Conservation (phyloP, 805 yeast genomes). For the Kockiozyma suomiensis region DNA sequence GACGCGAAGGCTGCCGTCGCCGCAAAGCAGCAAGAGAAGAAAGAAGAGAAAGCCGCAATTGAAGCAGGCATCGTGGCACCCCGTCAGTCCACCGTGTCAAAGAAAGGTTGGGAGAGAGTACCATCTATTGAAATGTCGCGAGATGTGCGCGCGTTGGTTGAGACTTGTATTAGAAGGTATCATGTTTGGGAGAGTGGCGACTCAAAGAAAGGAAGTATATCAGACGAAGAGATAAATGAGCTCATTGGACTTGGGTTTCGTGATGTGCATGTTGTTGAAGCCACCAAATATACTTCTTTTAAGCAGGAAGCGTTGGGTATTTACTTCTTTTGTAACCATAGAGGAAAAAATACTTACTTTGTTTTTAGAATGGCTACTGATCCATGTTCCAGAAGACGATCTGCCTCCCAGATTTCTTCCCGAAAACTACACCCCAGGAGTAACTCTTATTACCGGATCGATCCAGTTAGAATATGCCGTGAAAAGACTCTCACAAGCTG, state of each 20-base stretch:
- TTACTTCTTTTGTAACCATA: not conserved
- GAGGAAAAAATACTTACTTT: not conserved
- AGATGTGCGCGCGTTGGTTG: conserved; percentile 63
- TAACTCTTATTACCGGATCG: conserved; percentile 46
- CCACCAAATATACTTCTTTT: conserved; percentile 56
- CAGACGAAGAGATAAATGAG: conserved; percentile 35
- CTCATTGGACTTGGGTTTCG: conserved; percentile 67
- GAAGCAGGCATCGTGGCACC: conserved; percentile 17
- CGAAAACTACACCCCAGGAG: conserved; percentile 40
- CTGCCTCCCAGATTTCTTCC: conserved; percentile 56
- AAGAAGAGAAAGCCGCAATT: conserved; percentile 14
- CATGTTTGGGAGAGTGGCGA: conserved; percentile 37
- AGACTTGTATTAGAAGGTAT: conserved; percentile 52
- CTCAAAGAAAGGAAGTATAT: not conserved
- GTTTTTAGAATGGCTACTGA: conserved; percentile 67
- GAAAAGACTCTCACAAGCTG: conserved; percentile 63
- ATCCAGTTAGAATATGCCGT: conserved; percentile 60
- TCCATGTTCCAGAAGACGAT: conserved; percentile 94
- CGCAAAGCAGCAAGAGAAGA: conserved; percentile 14
- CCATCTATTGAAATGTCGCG: conserved; percentile 69
- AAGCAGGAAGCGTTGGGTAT: conserved; percentile 52
- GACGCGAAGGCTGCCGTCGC: conserved; percentile 49
- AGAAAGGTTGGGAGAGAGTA: conserved; percentile 71
- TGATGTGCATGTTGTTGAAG: conserved; percentile 67
- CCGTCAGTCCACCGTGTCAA: conserved; percentile 14